Evolutionary conservation across 345 rosid species (phyloP).

Genomic region (Citrus unshiu): DNA sequence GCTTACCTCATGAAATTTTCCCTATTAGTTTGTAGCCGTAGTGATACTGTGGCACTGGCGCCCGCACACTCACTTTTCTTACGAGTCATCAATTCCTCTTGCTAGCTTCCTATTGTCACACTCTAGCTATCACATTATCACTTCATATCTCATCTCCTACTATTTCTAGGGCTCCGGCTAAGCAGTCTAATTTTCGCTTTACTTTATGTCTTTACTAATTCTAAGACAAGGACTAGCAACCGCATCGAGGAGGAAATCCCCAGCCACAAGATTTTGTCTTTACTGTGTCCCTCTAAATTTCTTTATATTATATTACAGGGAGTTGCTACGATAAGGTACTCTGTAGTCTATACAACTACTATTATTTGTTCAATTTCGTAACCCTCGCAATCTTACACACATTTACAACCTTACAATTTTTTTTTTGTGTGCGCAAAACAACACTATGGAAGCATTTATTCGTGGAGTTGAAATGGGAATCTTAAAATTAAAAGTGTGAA

Average conservation of each 20-base stretch:
- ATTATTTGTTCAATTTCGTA: background rate
- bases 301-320: background rate
- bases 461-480: fast-evolving
- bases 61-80: background rate
- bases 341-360: background rate
- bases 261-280: background rate
- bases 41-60: background rate
- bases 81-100: background rate
- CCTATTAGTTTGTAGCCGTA: background rate
- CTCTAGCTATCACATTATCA: background rate
- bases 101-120: background rate
- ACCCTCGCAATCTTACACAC: too few relatives aligned
- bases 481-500: fast-evolving
- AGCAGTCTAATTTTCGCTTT: background rate
- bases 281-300: background rate
- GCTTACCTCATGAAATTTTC: background rate
- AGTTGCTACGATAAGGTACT: background rate
- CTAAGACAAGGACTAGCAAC: background rate
- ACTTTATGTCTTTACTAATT: background rate
- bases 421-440: too few relatives aligned
- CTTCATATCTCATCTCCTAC: background rate
- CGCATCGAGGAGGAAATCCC: background rate
- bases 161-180: background rate
- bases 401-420: too few relatives aligned
- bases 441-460: too few relatives aligned